Evolutionary conservation across 371 early-diverging fungal species (phyloP).

Genomic region (Blakeslea trispora): DNA sequence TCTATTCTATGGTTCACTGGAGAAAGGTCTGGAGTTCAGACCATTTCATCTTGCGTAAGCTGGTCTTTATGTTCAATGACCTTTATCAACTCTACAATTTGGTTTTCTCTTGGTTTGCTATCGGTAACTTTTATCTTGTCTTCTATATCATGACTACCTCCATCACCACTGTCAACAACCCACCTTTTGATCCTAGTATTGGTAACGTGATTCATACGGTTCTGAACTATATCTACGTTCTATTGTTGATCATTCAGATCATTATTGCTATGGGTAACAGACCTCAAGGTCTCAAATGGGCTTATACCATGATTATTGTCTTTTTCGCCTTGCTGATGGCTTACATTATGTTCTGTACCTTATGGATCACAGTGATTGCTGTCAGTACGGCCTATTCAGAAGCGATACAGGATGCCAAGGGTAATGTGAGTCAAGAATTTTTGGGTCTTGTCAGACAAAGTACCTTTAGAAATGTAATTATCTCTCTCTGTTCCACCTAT

Average conservation of each 20-base stretch:
- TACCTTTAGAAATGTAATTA: conserved; percentile 50
- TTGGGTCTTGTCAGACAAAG: conserved; percentile 28
- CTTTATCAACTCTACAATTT: conserved; percentile 59
- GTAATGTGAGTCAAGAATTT: conserved; percentile 10
- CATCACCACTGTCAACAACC: conserved; percentile 25
- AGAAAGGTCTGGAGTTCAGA: conserved; percentile 59
- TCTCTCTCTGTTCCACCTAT: conserved; percentile 57
- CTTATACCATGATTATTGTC: conserved; percentile 57
- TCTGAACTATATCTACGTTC: conserved; percentile 59
- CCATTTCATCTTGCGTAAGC: conserved; percentile 60
- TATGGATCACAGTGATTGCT: conserved; percentile 45
- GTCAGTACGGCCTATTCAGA: conserved; percentile 29
- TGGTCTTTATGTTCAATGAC: conserved; percentile 64
- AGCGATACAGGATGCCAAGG: conserved; percentile 1
- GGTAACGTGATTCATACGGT: conserved; percentile 37
- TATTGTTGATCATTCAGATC: conserved; percentile 64
- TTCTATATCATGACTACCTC: conserved; percentile 67
- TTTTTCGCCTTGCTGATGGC: conserved; percentile 40
- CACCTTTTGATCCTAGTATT: conserved; percentile 47
- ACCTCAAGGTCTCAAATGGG: conserved; percentile 76
- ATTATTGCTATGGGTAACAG: conserved; percentile 80
- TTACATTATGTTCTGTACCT: conserved; percentile 27
- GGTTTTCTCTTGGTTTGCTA: conserved; percentile 74
- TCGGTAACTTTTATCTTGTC: conserved; percentile 72
- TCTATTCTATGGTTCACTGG: conserved; percentile 57